Base-by-base conservation (phyloP, 768 basidiomycete species). In the Imleria badia region DNA sequence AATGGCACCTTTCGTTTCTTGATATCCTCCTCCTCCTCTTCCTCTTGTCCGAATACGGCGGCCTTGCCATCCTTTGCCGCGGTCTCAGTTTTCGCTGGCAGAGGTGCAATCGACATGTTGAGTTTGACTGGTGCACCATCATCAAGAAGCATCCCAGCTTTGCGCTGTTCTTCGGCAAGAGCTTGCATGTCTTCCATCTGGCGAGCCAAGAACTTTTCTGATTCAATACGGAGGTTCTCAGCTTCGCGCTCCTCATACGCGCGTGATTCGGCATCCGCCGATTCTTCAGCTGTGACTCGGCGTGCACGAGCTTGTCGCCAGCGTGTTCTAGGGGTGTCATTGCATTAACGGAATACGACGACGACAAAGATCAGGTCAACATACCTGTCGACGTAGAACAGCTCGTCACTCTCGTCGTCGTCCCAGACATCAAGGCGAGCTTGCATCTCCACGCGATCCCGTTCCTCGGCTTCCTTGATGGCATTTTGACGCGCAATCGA, bases 131-230 rank as follows among this genome's bases (percentile, higher is more conserved):
- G 92, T 17, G 90, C 91, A 29, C 91, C 92, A 59, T 97, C 95
- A 58, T 96, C 94, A 31, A 95, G 79, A 15, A 97, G 73, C 73
- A 96, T 79, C 30, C 94, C 94, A 8, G 91, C 91, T 65, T 91
- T 90, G 59, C 91, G 85, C 64, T 97, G 93, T 65, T 95, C 89
- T 47, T 91, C 90, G 13, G 90, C 91, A 29, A 96, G 76, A 3
- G 91, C 87, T 60, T 94, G 92, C 86, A 96, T 89, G 70, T 98
- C 94, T 59, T 91, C 91, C 91, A 96, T 94, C 66, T 97, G 94
- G 51, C 86, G 81, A 34, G 91, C 91, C 55, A 98, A 78, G 80
- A 98, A 97, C 58, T 85, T 89, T 71, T 98, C 96, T 1, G 93
- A 94, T 72, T 98, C 94, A 45, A 85, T 81, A 34, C 92, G 84